phyloP scores from a whole-genome alignment of 495 filamentous ascomycete genomes.

The Corynascus novoguineensis region DNA sequence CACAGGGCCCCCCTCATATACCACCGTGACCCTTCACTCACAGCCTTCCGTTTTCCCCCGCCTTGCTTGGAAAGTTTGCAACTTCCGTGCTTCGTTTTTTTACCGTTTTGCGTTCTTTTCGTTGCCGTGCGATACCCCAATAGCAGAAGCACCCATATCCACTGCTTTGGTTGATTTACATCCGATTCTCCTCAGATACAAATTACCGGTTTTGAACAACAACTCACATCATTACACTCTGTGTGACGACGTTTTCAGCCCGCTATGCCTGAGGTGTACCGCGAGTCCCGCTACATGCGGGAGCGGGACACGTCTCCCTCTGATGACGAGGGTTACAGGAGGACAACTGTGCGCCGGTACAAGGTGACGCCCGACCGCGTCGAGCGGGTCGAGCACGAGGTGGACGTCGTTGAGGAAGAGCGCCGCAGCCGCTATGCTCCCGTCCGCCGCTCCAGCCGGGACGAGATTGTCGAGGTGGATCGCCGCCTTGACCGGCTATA shows the following conservation, averaged over 20 bases:
- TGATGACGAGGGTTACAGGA: constrained; percentile 44
- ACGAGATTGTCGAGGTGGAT: constrained; percentile 44
- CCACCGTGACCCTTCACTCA: constrained; percentile 7
- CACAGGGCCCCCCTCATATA: constrained; percentile 17
- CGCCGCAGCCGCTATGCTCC: constrained; percentile 41
- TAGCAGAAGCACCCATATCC: background rate
- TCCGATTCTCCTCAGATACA: background rate
- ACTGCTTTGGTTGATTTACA: constrained; percentile 1
- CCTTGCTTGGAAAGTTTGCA: constrained; percentile 11
- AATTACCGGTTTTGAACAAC: background rate
- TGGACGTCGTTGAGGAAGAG: constrained; percentile 47
- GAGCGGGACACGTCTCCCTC: constrained; percentile 43
- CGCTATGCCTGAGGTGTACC: constrained; percentile 45
- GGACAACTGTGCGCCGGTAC: constrained; percentile 51
- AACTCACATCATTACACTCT: background rate
- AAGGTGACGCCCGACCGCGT: constrained; percentile 43
- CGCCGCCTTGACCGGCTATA: constrained; percentile 40
- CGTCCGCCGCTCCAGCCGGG: constrained; percentile 27
- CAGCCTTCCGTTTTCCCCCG: constrained; percentile 11
- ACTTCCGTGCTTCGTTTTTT: constrained; percentile 3
- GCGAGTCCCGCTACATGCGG: constrained; percentile 43
- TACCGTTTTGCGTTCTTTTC: constrained; percentile 1
- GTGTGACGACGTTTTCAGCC: constrained; percentile 12
- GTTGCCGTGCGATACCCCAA: constrained; percentile 16
- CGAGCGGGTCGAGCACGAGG: constrained; percentile 40